Conservation (phyloP, 2,329 filamentous ascomycete species). For the Colletotrichum sp. region DNA sequence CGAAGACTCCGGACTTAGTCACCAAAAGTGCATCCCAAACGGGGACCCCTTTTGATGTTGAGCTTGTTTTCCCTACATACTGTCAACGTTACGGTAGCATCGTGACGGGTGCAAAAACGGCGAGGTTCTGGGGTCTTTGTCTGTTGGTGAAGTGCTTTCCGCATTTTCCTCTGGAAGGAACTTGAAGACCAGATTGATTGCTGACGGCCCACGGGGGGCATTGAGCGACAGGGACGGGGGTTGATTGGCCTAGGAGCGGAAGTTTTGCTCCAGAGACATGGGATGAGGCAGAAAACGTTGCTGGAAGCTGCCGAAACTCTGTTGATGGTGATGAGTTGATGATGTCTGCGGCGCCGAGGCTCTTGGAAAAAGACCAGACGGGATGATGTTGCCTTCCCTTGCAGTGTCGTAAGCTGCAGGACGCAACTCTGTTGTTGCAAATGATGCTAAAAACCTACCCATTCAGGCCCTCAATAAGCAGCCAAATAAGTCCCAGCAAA, state of each 20-base stretch:
- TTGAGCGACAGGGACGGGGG: constrained; percentile 5
- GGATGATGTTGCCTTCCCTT: neutral
- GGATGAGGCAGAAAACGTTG: neutral
- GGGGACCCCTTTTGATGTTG: neutral
- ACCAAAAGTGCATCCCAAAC: neutral
- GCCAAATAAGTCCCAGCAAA: neutral
- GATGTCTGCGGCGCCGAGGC: neutral
- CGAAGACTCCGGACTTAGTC: neutral
- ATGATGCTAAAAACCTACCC: neutral
- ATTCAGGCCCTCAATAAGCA: neutral
- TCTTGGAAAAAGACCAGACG: neutral
- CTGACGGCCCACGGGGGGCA: neutral
- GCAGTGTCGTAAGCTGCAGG: neutral
- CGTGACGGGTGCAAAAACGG: neutral
- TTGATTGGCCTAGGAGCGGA: neutral
- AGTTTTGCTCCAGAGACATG: constrained; percentile 4
- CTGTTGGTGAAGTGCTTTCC: neutral
- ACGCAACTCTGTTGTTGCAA: neutral
- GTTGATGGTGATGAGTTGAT: neutral
- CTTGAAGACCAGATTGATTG: neutral
- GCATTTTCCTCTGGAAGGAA: neutral
- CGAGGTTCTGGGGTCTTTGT: neutral
- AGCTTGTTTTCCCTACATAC: constrained; percentile 4
- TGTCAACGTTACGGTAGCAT: neutral
- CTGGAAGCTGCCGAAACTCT: constrained; percentile 15